Percentiles rank a stretch among this genome's conserved stretches.
These are phyloP conservation scores for Alternaria ethzedia DNA, from an alignment of 2,329 filamentous ascomycete species.

Conservation along the genomic window DNA sequence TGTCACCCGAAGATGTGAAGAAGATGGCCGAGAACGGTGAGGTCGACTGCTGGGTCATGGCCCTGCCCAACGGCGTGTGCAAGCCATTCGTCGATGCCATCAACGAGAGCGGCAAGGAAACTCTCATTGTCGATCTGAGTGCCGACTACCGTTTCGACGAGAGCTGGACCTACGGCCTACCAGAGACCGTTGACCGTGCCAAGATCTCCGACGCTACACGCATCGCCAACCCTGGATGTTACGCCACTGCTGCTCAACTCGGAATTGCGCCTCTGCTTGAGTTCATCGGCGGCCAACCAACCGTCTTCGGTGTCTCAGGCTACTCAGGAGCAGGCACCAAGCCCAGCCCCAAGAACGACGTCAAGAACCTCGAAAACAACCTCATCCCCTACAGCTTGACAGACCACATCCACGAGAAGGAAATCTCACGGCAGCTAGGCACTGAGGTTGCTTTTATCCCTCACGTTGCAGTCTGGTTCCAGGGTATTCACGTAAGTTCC, in stretches of 20 bases:
- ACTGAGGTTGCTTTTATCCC: conserved; percentile 82
- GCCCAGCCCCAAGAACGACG: conserved; percentile 91
- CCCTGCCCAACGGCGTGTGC: conserved; percentile 92
- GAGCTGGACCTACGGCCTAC: conserved; percentile 87
- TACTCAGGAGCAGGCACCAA: conserved; percentile 97
- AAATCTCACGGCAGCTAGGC: conserved; percentile 82
- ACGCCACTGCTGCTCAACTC: conserved; percentile 90
- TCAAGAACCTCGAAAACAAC: conserved; percentile 82
- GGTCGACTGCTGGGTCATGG: conserved; percentile 98
- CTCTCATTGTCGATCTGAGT: conserved; percentile 90
- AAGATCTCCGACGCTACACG: conserved; percentile 79
- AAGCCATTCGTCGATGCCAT: conserved; percentile 92
- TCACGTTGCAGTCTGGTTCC: conserved; percentile 96
- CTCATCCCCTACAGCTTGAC: conserved; percentile 90
- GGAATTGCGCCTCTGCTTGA: conserved; percentile 83
- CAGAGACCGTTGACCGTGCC: conserved; percentile 79
- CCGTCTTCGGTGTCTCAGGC: conserved; percentile 87
- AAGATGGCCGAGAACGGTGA: conserved; percentile 83
- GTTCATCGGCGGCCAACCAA: conserved; percentile 78
- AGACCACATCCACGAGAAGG: conserved; percentile 92
- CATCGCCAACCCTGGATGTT: conserved; percentile 94
- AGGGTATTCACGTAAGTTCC: conserved; percentile 75
- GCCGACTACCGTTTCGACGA: conserved; percentile 92
- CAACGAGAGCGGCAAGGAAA: conserved; percentile 70
- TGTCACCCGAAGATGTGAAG: conserved; percentile 83